Evolutionary conservation across 192 early-diverging fungal species (phyloP).

Genomic region (Linnemannia exigua): DNA sequence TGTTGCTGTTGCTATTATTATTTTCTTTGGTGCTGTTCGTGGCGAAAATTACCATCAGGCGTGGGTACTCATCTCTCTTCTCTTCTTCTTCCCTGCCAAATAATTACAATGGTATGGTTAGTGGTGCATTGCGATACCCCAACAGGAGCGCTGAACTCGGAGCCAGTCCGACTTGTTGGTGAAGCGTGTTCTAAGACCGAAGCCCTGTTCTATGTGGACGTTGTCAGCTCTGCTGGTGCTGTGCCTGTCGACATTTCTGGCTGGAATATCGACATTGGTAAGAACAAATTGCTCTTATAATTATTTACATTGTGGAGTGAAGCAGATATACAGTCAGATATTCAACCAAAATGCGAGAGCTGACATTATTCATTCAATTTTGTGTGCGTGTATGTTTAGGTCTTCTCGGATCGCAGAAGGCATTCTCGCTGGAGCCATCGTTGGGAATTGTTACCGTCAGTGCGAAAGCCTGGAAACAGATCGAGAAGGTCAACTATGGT

Average conservation of each 20-base stretch:
- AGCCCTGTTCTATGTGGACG: conserved; percentile 42
- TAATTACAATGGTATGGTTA: too few relatives aligned
- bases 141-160: conserved; percentile 48
- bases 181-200: conserved; percentile 37
- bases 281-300: too few relatives aligned
- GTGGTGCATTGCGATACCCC: conserved; percentile 57
- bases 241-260: conserved; percentile 44
- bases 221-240: conserved; percentile 50
- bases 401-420: conserved; percentile 48
- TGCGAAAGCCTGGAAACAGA: conserved; percentile 50
- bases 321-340: too few relatives aligned
- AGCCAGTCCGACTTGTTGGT: conserved; percentile 23
- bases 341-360: too few relatives aligned
- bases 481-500: conserved; percentile 47
- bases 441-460: conserved; percentile 40
- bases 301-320: too few relatives aligned
- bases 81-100: not conserved
- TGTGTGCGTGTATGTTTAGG: conserved; percentile 24
- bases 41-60: not conserved
- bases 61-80: not conserved
- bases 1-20: too few relatives aligned
- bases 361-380: too few relatives aligned
- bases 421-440: conserved; percentile 47
- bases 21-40: not conserved
- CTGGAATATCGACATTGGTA: conserved; percentile 53